Conservation (phyloP, 2,329 filamentous ascomycete species). For the Penicillium sclerotiorum region DNA sequence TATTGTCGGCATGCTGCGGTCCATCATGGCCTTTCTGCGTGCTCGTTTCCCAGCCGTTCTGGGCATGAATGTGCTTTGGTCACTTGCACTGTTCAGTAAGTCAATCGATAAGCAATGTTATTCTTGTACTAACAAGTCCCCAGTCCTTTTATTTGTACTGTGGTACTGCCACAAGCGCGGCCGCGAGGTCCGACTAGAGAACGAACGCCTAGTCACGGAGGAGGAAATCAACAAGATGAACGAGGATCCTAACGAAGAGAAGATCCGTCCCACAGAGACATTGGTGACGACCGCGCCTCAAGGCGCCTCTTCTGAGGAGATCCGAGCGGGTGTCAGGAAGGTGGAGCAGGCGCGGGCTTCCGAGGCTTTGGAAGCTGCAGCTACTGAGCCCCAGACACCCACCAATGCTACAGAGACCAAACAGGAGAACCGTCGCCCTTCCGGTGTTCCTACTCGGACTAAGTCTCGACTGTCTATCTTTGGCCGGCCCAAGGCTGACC, state of each 20-base stretch:
- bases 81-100: constrained; percentile 82
- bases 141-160: constrained; percentile 86
- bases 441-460: constrained; percentile 28
- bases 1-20: constrained; percentile 78
- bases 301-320: constrained; percentile 43
- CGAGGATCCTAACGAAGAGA: constrained; percentile 32
- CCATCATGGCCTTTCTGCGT: constrained; percentile 88
- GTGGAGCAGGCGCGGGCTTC: constrained; percentile 38
- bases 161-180: constrained; percentile 99
- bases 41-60: constrained; percentile 87
- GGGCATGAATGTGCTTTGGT: constrained; percentile 89
- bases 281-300: constrained; percentile 45
- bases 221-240: constrained; percentile 47
- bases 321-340: constrained; percentile 44
- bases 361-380: constrained; percentile 19
- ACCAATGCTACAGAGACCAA: background rate
- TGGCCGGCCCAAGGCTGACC: constrained; percentile 26
- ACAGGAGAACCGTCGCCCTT: constrained; percentile 6
- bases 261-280: constrained; percentile 39
- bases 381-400: constrained; percentile 14
- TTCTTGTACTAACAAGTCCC: background rate
- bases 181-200: constrained; percentile 76
- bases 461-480: constrained; percentile 37
- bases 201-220: constrained; percentile 53
- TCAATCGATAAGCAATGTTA: constrained; percentile 16